Percentiles rank a stretch among this genome's conserved stretches.
Conservation (phyloP, 352 stramenopile genomes). For the Globisporangium radiosum region DNA sequence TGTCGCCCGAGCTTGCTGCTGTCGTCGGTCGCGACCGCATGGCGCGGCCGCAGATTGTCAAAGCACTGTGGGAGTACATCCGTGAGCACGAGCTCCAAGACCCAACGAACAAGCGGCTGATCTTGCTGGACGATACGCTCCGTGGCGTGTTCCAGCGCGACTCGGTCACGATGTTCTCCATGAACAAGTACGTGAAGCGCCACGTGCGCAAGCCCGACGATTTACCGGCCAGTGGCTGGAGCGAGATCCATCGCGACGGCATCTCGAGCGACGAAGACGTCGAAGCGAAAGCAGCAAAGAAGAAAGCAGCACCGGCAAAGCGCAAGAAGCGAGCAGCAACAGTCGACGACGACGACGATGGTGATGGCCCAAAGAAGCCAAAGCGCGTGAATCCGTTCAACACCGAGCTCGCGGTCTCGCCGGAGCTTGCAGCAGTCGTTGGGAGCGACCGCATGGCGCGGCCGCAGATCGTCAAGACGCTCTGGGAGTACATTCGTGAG, state of each 20-base stretch:
- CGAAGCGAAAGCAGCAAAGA: constrained; percentile 50
- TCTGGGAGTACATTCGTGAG: constrained; percentile 96
- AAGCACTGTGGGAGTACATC: constrained; percentile 96
- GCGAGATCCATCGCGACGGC: constrained; percentile 67
- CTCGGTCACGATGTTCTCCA: constrained; percentile 84
- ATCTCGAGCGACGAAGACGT: constrained; percentile 79
- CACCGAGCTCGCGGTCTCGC: constrained; percentile 65
- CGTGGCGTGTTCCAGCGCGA: constrained; percentile 72
- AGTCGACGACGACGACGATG: constrained; percentile 29
- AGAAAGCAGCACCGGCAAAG: constrained; percentile 49
- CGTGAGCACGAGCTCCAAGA: constrained; percentile 93
- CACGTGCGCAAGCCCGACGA: constrained; percentile 74
- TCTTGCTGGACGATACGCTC: constrained; percentile 88
- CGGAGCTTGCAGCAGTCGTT: constrained; percentile 70
- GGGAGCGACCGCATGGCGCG: constrained; percentile 79
- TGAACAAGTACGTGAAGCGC: constrained; percentile 87
- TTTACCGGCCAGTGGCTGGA: constrained; percentile 56
- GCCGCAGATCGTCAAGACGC: constrained; percentile 90
- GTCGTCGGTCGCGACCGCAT: constrained; percentile 84
- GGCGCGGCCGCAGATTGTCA: constrained; percentile 91
- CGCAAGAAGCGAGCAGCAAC: constrained; percentile 34
- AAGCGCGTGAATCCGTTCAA: constrained; percentile 70
- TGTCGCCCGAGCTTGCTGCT: constrained; percentile 70
- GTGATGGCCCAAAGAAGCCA: constrained; percentile 31
- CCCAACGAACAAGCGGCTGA: constrained; percentile 90